Evolutionary conservation across 352 stramenopile genomes (phyloP), one percentile per base, ranked within the genome.

Genomic region (Phytopythium cucurbitacearum): DNA sequence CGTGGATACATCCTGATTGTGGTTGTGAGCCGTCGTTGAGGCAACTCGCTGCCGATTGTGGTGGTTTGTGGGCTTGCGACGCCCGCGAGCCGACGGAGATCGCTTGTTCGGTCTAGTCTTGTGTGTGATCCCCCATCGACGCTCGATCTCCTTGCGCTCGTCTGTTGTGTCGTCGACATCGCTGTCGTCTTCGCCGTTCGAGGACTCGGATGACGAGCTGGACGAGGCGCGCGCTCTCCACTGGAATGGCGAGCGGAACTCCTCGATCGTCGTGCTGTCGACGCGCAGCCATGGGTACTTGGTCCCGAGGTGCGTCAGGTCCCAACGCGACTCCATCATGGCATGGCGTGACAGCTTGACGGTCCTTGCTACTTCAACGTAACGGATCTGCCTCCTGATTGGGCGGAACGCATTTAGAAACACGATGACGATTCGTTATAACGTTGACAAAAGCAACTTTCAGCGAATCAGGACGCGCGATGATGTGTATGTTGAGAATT

Each of bases 271-370:
- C 59, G 78, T 58, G 11, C 64, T 61, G 36, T 89, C 80, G 21
- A 89, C 71, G 46, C 73, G 79, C 44, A 91, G 68, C 81, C 81
- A 91, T 33, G 81, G 81, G 60, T 91, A 91, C 64, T 91, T 91
- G 48, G 64, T 43, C 10, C 63, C 61, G 13, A 91, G 45, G 21
- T 85, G 66, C 28, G 63, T 75, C 49, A 86, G 57, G 36, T 91
- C 80, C 78, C 76, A 88, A 11, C 49, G 56, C 38, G 44, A 5
- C 28, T 21, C 10, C 11, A 6, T 32, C 32, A 12, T 12, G 12
- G 11, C 12, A 3, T 39, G 21, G 21, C 9, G 6, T n/a, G 32
- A 16, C 11, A 10, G 32, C 37, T 12, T 49, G 43, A 40, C 4
- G 32, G 44, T 40, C 44, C 37, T 34, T 50, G 37, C 44, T 40